Percentiles rank a stretch among this genome's conserved stretches.
phyloP scores from a whole-genome alignment of 345 rosid species.

The rapeseed (Brassica napus) region Da-Ae NC_063449.1:36326501-36327000 shows the following conservation, averaged over 20 bases:
- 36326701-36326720: slow-evolving; percentile 34
- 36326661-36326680: slow-evolving; percentile 11
- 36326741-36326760: slow-evolving; percentile 31
- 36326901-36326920: neutral
- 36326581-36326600: slow-evolving; percentile 36
- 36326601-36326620: slow-evolving; percentile 8
- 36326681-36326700: slow-evolving; percentile 19
- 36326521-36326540: no score
- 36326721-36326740: slow-evolving; percentile 32
- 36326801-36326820: neutral
- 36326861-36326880: neutral
- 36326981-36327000: neutral
- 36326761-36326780: slow-evolving; percentile 19
- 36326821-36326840: slow-evolving; percentile 11
- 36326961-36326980: neutral
- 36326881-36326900: neutral
- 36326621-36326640: slow-evolving; percentile 32
- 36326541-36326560: neutral
- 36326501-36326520: no score
- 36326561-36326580: slow-evolving; percentile 32
- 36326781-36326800: neutral
- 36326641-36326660: slow-evolving; percentile 32
- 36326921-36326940: neutral
- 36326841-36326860: neutral
- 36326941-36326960: neutral